phyloP scores from a whole-genome alignment of 1,139 yeast genomes.

The Geotrichum klebahnii region DNA sequence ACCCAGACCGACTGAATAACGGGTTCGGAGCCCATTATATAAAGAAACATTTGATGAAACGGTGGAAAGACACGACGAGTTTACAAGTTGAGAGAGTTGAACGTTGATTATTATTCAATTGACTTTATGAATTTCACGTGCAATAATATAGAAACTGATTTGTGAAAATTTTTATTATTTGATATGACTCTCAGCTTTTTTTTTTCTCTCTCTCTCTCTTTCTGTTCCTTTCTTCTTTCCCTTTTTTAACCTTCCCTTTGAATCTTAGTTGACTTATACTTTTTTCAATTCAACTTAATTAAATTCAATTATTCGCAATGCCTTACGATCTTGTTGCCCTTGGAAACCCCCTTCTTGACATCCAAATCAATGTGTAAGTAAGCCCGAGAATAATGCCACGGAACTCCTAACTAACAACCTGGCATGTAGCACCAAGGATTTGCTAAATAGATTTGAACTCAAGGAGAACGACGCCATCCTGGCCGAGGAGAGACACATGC shows the following conservation, averaged over 20 bases:
- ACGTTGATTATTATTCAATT: too few species aligned
- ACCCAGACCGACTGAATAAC: too few species aligned
- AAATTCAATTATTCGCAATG: too few species aligned
- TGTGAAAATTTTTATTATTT: too few species aligned
- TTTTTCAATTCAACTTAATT: not conserved
- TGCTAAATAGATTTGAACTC: constrained; percentile 72
- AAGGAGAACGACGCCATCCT: constrained; percentile 94
- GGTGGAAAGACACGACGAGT: too few species aligned
- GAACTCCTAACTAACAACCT: constrained; percentile 10
- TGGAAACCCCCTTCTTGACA: constrained; percentile 79
- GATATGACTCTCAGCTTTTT: not conserved
- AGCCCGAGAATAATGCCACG: constrained; percentile 8
- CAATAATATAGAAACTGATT: too few species aligned
- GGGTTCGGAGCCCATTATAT: too few species aligned
- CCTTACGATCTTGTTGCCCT: constrained; percentile 59
- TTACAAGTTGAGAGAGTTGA: too few species aligned
- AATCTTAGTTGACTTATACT: not conserved
- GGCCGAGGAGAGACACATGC: constrained; percentile 82
- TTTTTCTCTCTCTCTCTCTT: not conserved
- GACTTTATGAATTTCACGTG: too few species aligned
- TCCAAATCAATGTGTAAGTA: constrained; percentile 66
- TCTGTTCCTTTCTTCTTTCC: not conserved
- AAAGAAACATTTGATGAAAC: too few species aligned
- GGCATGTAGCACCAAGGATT: constrained; percentile 45
- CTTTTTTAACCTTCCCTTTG: not conserved